These are phyloP conservation scores for Lasiosphaeriaceae sp. DNA, from an alignment of 495 filamentous ascomycete genomes.

Conservation along the genomic window DNA sequence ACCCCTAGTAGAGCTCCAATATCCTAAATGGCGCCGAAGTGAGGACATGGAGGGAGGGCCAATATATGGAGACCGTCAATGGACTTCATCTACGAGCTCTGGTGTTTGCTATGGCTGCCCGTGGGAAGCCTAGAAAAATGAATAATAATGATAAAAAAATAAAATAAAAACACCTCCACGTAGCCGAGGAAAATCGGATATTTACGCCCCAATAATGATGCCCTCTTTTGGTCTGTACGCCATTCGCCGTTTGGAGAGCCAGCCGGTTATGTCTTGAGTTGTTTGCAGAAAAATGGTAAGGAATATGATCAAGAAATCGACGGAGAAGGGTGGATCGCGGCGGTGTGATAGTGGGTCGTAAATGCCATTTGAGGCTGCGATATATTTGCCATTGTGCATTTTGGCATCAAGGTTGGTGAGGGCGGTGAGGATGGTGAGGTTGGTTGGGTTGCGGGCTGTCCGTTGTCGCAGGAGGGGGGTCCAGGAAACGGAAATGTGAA, in stretches of 20 bases:
- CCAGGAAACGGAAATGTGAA: background rate
- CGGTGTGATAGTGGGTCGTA: background rate
- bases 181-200: constrained; percentile 14
- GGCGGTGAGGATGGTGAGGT: background rate
- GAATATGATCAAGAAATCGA: constrained; percentile 23
- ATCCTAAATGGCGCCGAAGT: no score
- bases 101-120: background rate
- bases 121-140: background rate
- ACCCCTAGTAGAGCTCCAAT: no score
- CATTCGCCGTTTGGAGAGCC: constrained; percentile 29
- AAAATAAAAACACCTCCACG: constrained; percentile 1
- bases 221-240: constrained; percentile 34
- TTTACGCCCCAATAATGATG: constrained; percentile 31
- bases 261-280: constrained; percentile 22
- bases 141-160: background rate
- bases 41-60: no score
- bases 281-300: constrained; percentile 12
- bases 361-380: constrained; percentile 3
- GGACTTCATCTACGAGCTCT: no score
- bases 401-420: background rate
- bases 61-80: no score
- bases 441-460: background rate
- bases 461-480: background rate
- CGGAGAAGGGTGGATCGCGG: background rate
- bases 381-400: constrained; percentile 9